Conservation (phyloP, 305 asterid genomes). For the Fraxinus ornus region DNA sequence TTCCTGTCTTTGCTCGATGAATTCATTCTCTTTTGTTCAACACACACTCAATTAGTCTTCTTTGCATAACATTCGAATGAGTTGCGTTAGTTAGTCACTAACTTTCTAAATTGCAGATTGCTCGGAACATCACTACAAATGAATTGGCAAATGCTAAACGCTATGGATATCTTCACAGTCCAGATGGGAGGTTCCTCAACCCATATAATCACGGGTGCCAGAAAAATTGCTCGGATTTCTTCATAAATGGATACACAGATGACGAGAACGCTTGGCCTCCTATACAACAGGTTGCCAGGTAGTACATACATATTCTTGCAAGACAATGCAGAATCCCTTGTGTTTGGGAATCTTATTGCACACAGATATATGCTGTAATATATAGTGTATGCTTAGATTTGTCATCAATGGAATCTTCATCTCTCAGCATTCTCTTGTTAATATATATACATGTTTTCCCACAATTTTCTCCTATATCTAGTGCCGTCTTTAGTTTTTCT, state of each 20-base stretch:
- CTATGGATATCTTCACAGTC: slow-evolving; percentile 86
- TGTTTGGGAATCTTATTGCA: slow-evolving; percentile 11
- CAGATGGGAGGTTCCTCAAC: slow-evolving; percentile 82
- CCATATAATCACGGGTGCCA: slow-evolving; percentile 87
- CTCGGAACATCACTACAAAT: slow-evolving; percentile 84
- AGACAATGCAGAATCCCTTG: slow-evolving; percentile 14
- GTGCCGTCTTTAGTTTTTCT: not conserved
- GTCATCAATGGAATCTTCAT: not conserved
- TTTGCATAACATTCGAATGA: not conserved
- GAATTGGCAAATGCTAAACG: slow-evolving; percentile 76
- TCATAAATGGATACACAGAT: slow-evolving; percentile 67
- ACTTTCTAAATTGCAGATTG: slow-evolving; percentile 49
- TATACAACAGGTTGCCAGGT: slow-evolving; percentile 56
- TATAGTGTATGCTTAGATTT: not conserved
- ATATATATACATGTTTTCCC: not conserved
- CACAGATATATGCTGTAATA: not conserved
- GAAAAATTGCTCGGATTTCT: slow-evolving; percentile 83
- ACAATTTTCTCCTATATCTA: not conserved
- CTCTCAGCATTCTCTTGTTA: not conserved
- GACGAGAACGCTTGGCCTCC: slow-evolving; percentile 96
- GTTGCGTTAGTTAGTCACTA: not conserved
- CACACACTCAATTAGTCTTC: not conserved
- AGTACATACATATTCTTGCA: slow-evolving; percentile 17
- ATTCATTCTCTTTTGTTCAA: not conserved
- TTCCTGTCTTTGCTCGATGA: not conserved